phyloP scores from a whole-genome alignment of 495 filamentous ascomycete species.

The Hypoxylon rickii region DNA sequence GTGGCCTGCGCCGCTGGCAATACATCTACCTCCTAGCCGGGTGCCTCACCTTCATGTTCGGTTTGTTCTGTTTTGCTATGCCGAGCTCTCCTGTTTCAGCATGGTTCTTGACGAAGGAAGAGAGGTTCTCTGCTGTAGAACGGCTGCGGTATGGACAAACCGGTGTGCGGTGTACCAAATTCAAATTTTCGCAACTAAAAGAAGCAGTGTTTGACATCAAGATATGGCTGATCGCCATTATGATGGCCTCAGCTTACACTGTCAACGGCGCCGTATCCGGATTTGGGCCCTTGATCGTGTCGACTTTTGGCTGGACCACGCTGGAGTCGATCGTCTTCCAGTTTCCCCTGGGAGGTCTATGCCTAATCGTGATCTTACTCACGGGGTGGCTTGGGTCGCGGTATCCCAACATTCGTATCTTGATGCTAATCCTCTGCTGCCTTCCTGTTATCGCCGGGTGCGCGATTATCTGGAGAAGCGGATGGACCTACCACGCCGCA shows the following conservation, averaged over 20 bases:
- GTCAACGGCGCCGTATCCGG: slow-evolving; percentile 78
- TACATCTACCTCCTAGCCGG: slow-evolving; percentile 72
- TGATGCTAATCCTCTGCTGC: slow-evolving; percentile 66
- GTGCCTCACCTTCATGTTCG: slow-evolving; percentile 65
- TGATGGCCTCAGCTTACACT: slow-evolving; percentile 67
- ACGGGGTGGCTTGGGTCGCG: slow-evolving; percentile 64
- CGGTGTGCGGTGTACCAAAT: slow-evolving; percentile 61
- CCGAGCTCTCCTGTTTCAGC: slow-evolving; percentile 63
- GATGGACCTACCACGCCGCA: slow-evolving; percentile 65
- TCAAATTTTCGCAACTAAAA: slow-evolving; percentile 61
- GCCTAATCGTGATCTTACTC: slow-evolving; percentile 65
- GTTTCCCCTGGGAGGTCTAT: slow-evolving; percentile 70
- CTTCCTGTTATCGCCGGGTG: slow-evolving; percentile 75
- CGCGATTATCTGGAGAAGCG: slow-evolving; percentile 73
- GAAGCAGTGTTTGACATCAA: slow-evolving; percentile 65
- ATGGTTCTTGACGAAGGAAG: slow-evolving; percentile 55
- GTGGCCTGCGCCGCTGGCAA: slow-evolving; percentile 63
- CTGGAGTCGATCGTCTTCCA: slow-evolving; percentile 73
- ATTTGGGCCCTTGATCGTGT: slow-evolving; percentile 75
- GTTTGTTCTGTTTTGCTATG: slow-evolving; percentile 63
- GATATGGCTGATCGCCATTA: slow-evolving; percentile 63
- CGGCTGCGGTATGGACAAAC: slow-evolving; percentile 62
- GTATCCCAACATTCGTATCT: slow-evolving; percentile 65
- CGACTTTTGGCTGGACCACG: slow-evolving; percentile 70
- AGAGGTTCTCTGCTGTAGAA: slow-evolving; percentile 60